These are phyloP conservation scores for Quercus gilva DNA, from an alignment of 306 rosid genomes.

Conservation along the genomic window DNA sequence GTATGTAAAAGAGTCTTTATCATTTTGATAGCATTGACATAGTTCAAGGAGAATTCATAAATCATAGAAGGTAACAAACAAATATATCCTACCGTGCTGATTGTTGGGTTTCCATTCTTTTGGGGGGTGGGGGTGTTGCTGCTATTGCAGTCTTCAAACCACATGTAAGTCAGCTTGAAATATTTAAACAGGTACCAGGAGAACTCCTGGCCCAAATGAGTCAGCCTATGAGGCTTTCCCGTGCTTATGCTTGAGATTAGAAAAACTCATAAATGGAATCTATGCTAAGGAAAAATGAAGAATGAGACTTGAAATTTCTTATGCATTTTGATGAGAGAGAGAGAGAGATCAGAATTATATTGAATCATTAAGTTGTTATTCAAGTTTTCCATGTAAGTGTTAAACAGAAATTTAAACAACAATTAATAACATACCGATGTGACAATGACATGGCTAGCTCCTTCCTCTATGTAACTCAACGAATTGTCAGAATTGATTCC, in stretches of 20 bases:
- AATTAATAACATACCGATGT: slow-evolving; percentile 63
- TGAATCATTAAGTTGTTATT: not conserved
- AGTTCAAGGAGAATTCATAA: not conserved
- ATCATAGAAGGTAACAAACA: not conserved
- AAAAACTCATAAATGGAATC: not conserved
- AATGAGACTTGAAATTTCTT: not conserved
- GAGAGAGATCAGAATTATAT: not conserved
- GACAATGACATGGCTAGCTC: slow-evolving; percentile 97
- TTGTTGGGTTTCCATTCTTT: not conserved
- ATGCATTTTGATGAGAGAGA: not conserved
- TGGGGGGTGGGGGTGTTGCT: too few species aligned
- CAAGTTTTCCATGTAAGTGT: slow-evolving; percentile 9
- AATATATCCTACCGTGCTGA: not conserved
- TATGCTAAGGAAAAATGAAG: not conserved
- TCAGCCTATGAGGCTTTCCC: not conserved
- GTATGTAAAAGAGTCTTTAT: not conserved
- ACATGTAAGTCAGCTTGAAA: not conserved
- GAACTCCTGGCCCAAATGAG: not conserved
- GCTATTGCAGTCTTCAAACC: not conserved
- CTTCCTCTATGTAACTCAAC: slow-evolving; percentile 68
- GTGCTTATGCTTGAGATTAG: not conserved
- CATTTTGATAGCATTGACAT: not conserved
- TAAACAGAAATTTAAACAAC: not conserved
- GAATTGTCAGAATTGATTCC: slow-evolving; percentile 92
- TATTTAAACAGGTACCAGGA: not conserved